A percentile compares a stretch with the other conserved stretches of the same genome.
Conservation (phyloP, 306 rosid genomes). For the Vigna nakashimae region DNA sequence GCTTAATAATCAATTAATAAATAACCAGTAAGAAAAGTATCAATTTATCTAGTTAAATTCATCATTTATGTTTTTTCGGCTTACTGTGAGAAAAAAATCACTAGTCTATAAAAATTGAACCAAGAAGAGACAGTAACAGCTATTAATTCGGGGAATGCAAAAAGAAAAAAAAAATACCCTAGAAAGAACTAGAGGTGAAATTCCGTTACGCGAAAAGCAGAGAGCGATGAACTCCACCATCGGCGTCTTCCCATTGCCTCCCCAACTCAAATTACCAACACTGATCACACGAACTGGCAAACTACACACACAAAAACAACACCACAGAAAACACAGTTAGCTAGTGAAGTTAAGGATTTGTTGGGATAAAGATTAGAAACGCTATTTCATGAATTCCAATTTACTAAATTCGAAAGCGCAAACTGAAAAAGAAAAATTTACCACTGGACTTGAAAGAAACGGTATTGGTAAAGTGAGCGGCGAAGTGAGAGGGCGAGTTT, state of each 20-base stretch:
- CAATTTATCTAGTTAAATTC: not conserved
- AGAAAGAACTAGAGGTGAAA: constrained; percentile 79
- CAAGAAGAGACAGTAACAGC: not conserved
- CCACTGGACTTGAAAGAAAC: constrained; percentile 63
- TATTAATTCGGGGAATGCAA: not conserved
- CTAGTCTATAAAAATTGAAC: not conserved
- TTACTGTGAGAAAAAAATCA: not conserved
- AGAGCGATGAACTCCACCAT: constrained; percentile 88
- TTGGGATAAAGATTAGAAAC: too few relatives aligned
- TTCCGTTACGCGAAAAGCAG: constrained; percentile 61
- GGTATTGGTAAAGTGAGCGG: constrained; percentile 57
- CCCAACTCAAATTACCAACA: constrained; percentile 95
- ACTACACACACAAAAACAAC: constrained; percentile 50
- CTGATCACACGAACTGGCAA: constrained; percentile 81
- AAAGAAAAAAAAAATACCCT: constrained; percentile 55
- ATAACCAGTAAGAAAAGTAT: too few relatives aligned
- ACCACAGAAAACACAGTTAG: too few relatives aligned
- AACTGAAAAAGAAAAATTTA: not conserved
- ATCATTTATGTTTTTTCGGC: not conserved
- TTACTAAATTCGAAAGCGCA: not conserved
- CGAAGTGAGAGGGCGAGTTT: constrained; percentile 69
- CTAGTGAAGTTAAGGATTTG: too few relatives aligned
- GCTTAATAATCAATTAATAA: too few relatives aligned
- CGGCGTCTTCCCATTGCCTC: constrained; percentile 96
- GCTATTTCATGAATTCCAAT: not conserved